These are phyloP conservation scores for Chenopodium quinoa DNA, from an alignment of 148 eudicot species.

Conservation along the genomic window DNA sequence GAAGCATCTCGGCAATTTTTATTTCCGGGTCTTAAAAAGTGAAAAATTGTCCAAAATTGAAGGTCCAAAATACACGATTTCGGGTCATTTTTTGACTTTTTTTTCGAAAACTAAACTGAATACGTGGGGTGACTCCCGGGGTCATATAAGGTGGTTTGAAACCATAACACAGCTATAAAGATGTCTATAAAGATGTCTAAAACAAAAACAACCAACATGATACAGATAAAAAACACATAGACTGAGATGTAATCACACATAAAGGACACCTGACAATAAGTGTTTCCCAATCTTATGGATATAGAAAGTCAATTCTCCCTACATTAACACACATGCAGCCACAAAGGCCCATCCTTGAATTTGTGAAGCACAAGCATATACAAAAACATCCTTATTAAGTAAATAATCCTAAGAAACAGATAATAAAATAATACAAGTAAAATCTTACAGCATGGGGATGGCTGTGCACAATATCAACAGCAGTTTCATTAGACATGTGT, in stretches of 20 bases:
- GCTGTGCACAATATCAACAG: slow-evolving; percentile 72
- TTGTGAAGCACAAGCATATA: background rate
- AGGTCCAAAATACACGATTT: too few species aligned
- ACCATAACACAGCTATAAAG: too few species aligned
- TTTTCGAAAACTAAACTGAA: too few species aligned
- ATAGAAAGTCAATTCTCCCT: background rate
- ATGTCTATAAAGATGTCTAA: background rate
- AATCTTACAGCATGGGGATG: slow-evolving; percentile 67
- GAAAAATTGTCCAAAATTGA: too few species aligned
- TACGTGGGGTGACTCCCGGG: too few species aligned
- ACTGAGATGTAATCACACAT: background rate
- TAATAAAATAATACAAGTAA: background rate
- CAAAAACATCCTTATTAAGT: background rate
- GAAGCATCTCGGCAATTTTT: too few species aligned
- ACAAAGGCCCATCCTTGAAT: too few species aligned
- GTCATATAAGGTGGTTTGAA: too few species aligned
- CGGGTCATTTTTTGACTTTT: too few species aligned
- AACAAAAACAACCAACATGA: background rate
- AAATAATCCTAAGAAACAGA: background rate
- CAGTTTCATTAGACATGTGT: slow-evolving; percentile 70
- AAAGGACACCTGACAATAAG: background rate
- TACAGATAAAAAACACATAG: background rate
- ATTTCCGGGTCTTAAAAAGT: too few species aligned
- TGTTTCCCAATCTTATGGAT: background rate
- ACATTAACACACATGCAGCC: background rate